Conservation (phyloP, 2,329 filamentous ascomycete genomes). For the Hymenoscyphus occultus region DNA sequence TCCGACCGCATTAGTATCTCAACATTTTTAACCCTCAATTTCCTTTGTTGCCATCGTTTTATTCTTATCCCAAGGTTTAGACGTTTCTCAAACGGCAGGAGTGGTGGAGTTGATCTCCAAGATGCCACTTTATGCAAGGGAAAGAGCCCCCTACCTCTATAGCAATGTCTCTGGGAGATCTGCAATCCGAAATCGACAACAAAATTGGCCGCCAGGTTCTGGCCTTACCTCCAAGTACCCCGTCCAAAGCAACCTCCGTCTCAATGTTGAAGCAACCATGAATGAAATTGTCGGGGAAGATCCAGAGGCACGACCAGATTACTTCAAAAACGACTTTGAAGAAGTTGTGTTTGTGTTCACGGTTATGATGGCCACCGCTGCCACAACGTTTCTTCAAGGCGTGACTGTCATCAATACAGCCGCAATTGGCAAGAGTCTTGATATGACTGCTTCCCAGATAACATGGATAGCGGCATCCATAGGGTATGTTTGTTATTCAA, state of each 20-base stretch:
- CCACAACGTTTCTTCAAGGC: conserved; percentile 58
- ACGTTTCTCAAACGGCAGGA: background rate
- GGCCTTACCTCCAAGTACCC: background rate
- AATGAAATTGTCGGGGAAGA: conserved; percentile 22
- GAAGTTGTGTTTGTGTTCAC: conserved; percentile 32
- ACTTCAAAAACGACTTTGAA: conserved; percentile 27
- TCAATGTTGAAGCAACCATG: conserved; percentile 31
- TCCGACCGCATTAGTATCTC: background rate
- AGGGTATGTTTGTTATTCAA: conserved; percentile 39
- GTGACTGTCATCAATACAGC: conserved; percentile 60
- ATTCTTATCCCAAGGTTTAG: background rate
- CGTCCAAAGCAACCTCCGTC: conserved; percentile 6
- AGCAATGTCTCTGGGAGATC: conserved; percentile 2
- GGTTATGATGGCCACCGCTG: conserved; percentile 64
- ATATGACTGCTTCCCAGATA: conserved; percentile 63
- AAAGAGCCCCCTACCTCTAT: background rate
- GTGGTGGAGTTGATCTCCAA: background rate
- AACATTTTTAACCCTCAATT: background rate
- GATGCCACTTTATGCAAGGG: background rate
- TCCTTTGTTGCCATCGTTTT: background rate
- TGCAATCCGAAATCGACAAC: background rate
- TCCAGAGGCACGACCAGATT: conserved; percentile 24
- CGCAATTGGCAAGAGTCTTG: conserved; percentile 56
- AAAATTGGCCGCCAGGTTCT: background rate
- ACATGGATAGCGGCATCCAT: conserved; percentile 66